Percentiles rank a stretch among this genome's conserved stretches.
These are phyloP conservation scores for Theileria parva DNA, from an alignment of 169 alveolate genomes.

Conservation along the genomic window DNA sequence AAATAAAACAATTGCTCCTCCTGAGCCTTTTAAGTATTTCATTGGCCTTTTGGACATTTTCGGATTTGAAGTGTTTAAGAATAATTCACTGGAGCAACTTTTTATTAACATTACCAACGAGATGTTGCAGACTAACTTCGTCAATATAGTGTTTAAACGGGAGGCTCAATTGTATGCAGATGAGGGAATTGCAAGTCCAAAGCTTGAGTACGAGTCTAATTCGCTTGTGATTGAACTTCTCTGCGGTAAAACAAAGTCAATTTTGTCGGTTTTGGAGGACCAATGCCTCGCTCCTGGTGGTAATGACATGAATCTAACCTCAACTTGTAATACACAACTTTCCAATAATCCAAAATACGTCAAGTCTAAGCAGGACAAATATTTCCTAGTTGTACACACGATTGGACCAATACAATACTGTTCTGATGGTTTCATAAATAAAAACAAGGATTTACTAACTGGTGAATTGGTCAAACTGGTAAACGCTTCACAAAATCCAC, in stretches of 20 bases:
- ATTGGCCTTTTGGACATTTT: conserved; percentile 95
- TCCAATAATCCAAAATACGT: conserved; percentile 66
- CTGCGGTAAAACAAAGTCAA: conserved; percentile 74
- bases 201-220: conserved; percentile 80
- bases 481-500: conserved; percentile 74
- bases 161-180: conserved; percentile 82
- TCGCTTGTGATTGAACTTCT: conserved; percentile 67
- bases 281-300: conserved; percentile 92
- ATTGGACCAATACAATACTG: conserved; percentile 81
- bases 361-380: conserved; percentile 84
- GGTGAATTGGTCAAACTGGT: conserved; percentile 86
- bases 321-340: conserved; percentile 72
- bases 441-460: conserved; percentile 85
- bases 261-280: conserved; percentile 84
- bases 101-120: conserved; percentile 96
- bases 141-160: conserved; percentile 93
- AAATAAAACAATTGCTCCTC: conserved; percentile 90
- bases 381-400: conserved; percentile 80
- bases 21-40: conserved; percentile 79
- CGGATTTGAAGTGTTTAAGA: conserved; percentile 95
- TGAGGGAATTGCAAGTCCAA: conserved; percentile 86
- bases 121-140: conserved; percentile 91
- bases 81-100: conserved; percentile 93
- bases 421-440: conserved; percentile 78
- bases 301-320: conserved; percentile 83